Conservation (phyloP, 768 basidiomycete species). For the Russula lepida region DNA sequence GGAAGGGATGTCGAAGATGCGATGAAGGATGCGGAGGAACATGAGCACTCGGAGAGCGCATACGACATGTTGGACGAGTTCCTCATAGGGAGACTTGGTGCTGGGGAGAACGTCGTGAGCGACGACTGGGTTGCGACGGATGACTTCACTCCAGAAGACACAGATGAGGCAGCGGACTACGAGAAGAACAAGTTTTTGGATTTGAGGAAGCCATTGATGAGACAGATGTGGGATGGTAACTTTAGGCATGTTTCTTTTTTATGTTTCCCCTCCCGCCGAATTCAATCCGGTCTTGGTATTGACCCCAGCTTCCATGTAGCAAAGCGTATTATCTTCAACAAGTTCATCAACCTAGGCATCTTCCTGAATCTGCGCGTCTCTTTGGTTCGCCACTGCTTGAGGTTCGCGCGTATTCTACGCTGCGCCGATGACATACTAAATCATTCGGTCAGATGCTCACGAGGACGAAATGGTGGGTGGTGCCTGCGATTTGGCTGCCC, state of each 20-base stretch:
- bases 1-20: conserved; percentile 72
- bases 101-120: conserved; percentile 61
- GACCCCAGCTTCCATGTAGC: conserved; percentile 31
- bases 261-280: no score
- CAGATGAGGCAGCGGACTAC: conserved; percentile 72
- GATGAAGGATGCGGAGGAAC: conserved; percentile 76
- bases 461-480: conserved; percentile 86
- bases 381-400: conserved; percentile 81
- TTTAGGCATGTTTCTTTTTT: conserved; percentile 50
- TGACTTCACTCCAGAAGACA: conserved; percentile 87
- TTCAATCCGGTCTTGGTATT: background rate
- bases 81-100: conserved; percentile 73
- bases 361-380: conserved; percentile 73
- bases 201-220: conserved; percentile 71
- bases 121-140: conserved; percentile 90
- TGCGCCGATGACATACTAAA: background rate
- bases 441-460: conserved; percentile 52
- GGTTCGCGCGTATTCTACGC: conserved; percentile 33
- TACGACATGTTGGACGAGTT: conserved; percentile 91
- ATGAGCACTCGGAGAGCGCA: conserved; percentile 86
- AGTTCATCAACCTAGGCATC: conserved; percentile 92
- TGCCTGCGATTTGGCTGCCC: conserved; percentile 87
- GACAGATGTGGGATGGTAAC: conserved; percentile 82
- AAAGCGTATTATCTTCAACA: conserved; percentile 95
- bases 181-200: conserved; percentile 90